These are phyloP conservation scores for Simplicillium aogashimaense DNA, from an alignment of 2,329 filamentous ascomycete genomes.

Conservation along the genomic window DNA sequence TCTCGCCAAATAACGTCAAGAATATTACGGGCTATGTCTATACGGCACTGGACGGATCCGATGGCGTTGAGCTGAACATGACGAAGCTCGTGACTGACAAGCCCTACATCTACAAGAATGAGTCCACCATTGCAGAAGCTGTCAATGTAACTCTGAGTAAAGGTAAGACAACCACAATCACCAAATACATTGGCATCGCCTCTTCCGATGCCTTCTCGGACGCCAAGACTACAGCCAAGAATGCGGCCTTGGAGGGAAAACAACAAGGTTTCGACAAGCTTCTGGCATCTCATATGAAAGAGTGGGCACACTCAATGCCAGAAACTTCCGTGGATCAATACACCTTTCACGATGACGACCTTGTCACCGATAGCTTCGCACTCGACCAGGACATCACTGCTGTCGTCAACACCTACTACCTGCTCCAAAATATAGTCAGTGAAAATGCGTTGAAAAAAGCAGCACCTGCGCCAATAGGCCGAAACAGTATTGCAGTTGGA, in stretches of 20 bases:
- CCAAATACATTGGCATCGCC: conserved; percentile 59
- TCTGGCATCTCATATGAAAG: conserved; percentile 43
- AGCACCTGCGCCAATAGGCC: conserved; percentile 28
- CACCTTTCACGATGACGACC: conserved; percentile 40
- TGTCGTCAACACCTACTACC: conserved; percentile 44
- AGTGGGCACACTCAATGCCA: conserved; percentile 54
- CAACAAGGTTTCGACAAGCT: conserved; percentile 44
- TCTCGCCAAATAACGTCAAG: conserved; percentile 53
- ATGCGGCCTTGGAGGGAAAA: conserved; percentile 36
- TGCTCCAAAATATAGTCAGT: conserved; percentile 39
- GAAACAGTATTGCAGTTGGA: conserved; percentile 15
- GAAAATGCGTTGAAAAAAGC: conserved; percentile 32
- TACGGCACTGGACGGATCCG: conserved; percentile 27
- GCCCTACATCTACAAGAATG: conserved; percentile 42
- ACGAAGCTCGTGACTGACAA: conserved; percentile 31
- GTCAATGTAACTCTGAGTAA: conserved; percentile 41
- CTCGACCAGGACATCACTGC: conserved; percentile 41
- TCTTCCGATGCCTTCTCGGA: conserved; percentile 58
- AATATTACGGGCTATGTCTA: conserved; percentile 51
- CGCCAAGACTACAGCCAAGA: conserved; percentile 42
- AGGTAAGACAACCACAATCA: conserved; percentile 43
- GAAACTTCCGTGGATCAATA: conserved; percentile 55
- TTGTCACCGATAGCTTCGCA: conserved; percentile 47
- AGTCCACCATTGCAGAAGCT: conserved; percentile 55
- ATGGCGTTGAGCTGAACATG: conserved; percentile 28